Base-by-base conservation (phyloP, 805 yeast genomes). In the Metschnikowia vanudenii region DNA sequence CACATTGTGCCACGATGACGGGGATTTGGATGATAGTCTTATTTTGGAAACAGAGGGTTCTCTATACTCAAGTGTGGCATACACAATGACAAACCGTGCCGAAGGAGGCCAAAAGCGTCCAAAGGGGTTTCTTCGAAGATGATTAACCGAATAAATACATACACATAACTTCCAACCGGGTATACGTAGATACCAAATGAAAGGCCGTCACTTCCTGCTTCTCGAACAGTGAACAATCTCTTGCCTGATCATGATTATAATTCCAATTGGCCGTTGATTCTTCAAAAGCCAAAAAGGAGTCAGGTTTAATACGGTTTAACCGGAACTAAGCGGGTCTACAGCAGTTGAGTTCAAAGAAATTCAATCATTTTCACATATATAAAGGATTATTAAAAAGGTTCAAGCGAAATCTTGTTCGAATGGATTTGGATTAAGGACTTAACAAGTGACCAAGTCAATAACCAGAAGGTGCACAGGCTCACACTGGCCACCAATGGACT, bases 1-100 rank as follows among this genome's bases (percentile, higher is more conserved):
- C 63, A 88, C 96, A 6, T 73, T 90, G 56, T 86, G 87, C 57
- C 90, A 88, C 61, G 84, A 80, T 47, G 88, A 82, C 38, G 73
- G 71, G 36, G 74, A 62, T 39, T 28, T 47, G 2, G 54, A 49
- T n/a, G 75, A 70, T 37, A 58, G 58, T 37, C 67, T 76, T 3
- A 69, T 77, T 61, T 63, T 74, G 3, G 82, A 79, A 53, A 73
- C 65, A 1, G 79, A 74, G 39, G 58, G 56, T 36, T 51, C 63
- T 2, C 48, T 67, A n/a, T 72, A 78, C 41, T 78, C 83, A 10
- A 79, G 79, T 54, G 78, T 81, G n/a, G 73, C 79, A 1, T 81
- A 81, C 52, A 76, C 83, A 1, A 71, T 79, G 63, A 76, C 80
- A 1, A 54, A 56, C 41, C 50, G 52, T 34, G 39, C 45, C 1